These are phyloP conservation scores for Sporothrix euskadiensis DNA, from an alignment of 2,329 filamentous ascomycete species.

Conservation along the genomic window DNA sequence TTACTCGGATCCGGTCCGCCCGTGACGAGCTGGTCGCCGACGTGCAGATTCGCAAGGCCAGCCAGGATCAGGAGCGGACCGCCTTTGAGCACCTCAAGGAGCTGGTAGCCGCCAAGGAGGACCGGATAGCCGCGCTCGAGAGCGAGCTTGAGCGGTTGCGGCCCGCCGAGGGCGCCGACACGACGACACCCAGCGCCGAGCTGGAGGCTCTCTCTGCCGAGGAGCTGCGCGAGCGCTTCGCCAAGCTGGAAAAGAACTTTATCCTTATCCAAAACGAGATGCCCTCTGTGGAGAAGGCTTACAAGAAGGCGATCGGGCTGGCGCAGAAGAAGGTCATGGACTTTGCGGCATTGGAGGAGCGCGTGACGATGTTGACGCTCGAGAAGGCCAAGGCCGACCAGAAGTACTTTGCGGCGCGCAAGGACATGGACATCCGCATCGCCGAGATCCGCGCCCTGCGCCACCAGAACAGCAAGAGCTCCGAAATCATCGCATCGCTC, in stretches of 20 bases:
- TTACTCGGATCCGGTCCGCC: conserved; percentile 79
- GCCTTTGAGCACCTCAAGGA: conserved; percentile 76
- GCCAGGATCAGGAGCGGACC: conserved; percentile 72
- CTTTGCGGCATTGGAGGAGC: conserved; percentile 73
- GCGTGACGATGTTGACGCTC: conserved; percentile 68
- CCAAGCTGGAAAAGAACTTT: conserved; percentile 76
- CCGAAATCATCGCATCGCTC: conserved; percentile 87
- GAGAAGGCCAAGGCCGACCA: conserved; percentile 97
- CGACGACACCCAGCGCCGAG: conserved; percentile 48
- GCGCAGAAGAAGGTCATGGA: conserved; percentile 87
- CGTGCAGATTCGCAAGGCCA: conserved; percentile 73
- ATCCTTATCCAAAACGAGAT: conserved; percentile 83
- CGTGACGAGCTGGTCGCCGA: conserved; percentile 87
- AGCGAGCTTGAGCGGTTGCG: conserved; percentile 74
- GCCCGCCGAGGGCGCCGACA: conserved; percentile 49
- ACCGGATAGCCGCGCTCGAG: conserved; percentile 78
- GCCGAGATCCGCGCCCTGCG: conserved; percentile 77
- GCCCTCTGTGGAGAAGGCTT: conserved; percentile 84
- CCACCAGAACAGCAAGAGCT: conserved; percentile 82
- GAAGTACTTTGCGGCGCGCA: conserved; percentile 95
- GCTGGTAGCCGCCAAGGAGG: conserved; percentile 74
- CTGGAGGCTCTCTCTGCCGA: conserved; percentile 65
- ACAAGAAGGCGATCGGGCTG: conserved; percentile 81
- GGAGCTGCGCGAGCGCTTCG: conserved; percentile 71
- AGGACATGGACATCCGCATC: conserved; percentile 83